Base-by-base conservation (phyloP, 768 basidiomycete species). In the Xerocomellus chrysenteron region DNA sequence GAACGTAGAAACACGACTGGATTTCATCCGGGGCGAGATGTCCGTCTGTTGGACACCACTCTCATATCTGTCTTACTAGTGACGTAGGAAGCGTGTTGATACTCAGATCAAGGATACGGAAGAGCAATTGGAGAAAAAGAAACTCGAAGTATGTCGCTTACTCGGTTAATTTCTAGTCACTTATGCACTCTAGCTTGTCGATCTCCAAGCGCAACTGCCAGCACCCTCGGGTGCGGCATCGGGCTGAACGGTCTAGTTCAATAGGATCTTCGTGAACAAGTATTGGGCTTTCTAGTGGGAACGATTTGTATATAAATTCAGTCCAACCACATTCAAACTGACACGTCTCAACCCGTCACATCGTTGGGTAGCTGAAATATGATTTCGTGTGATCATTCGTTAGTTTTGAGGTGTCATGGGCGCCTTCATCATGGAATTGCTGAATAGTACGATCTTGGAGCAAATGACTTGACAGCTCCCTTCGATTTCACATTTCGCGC, bases 21-120 rank as follows among this genome's bases (percentile, higher is more conserved):
- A 91, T 55, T 95, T 92, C 74, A 98, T 98, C 65, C 79, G 75
- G 43, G 75, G 85, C 54, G 94, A 98, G 73, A 93, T 95, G 95
- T 96, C 54, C 55, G 87, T 58, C 26, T 16, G 16, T 32, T 47
- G 16, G 10, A 41, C 26, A 6, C 14, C 28, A 32, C 36, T 36
- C 10, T 26, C 51, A 17, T 36, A 24, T 35, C 44, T 17, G 19
- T 51, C 61, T 66, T 24, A 68, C 49, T 14, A 41, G 42, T 26
- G n/a, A 43, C 37, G 17, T 57, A 88, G 87, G 54, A 89, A 88
- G 74, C 83, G 93, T 24, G 84, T 93, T 2, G 95, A 97, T 72
- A 70, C 65, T 9, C 91, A 92, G 69, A 77, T 98, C 45, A 87
- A 90, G 66, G 92, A 95, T 4, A 75, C 88, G 26, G 84, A 87